These are phyloP conservation scores for Pseudogymnoascus sp. DNA, from an alignment of 2,329 filamentous ascomycete species.

Conservation along the genomic window DNA sequence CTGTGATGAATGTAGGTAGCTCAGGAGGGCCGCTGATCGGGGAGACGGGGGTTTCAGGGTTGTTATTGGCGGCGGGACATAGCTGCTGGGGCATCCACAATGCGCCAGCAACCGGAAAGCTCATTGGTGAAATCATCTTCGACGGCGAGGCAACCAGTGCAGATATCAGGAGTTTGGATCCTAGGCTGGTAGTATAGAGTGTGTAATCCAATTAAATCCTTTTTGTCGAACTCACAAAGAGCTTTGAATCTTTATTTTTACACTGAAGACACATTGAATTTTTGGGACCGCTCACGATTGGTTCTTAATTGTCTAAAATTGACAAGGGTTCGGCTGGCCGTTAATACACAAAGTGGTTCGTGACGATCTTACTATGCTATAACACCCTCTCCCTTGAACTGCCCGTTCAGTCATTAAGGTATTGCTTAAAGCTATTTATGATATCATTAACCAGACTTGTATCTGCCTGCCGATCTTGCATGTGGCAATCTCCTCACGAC, in stretches of 20 bases:
- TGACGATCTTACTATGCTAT: not conserved
- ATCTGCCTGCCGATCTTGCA: not conserved
- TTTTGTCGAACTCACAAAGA: not conserved
- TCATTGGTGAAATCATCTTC: slow-evolving; percentile 72
- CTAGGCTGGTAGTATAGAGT: slow-evolving; percentile 42
- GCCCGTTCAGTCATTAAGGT: not conserved
- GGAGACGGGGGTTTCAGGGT: slow-evolving; percentile 58
- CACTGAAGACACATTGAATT: not conserved
- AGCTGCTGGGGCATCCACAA: slow-evolving; percentile 99
- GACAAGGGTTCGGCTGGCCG: not conserved
- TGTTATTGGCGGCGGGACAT: slow-evolving; percentile 81
- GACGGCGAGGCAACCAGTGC: slow-evolving; percentile 63
- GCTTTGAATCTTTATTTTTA: not conserved
- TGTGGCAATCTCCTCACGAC: not conserved
- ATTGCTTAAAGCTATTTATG: not conserved
- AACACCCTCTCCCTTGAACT: not conserved
- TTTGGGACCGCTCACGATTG: not conserved
- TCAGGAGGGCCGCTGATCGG: slow-evolving; percentile 69
- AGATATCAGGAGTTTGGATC: slow-evolving; percentile 57
- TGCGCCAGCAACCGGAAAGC: slow-evolving; percentile 73
- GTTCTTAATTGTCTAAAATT: not conserved
- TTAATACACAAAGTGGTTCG: not conserved
- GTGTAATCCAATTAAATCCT: not conserved
- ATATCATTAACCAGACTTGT: not conserved
- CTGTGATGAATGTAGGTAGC: slow-evolving; percentile 35